Evolutionary conservation across 257 asterid genomes (phyloP).

Genomic region (Nicotiana attenuata): DNA sequence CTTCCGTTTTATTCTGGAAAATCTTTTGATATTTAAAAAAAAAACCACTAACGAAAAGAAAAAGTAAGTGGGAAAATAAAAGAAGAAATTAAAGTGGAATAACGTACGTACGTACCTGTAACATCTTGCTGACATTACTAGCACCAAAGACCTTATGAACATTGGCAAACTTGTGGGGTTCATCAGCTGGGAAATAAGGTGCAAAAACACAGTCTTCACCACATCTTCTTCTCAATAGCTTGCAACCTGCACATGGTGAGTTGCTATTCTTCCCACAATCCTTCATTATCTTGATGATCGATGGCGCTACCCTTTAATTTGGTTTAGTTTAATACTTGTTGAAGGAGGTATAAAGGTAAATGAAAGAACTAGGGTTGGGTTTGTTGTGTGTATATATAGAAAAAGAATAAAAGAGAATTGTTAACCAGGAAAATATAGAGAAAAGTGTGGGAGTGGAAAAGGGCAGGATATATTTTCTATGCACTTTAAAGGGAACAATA

Average conservation of each 20-base stretch:
- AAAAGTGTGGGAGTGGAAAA: not conserved
- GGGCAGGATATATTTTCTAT: not conserved
- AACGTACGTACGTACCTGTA: not conserved
- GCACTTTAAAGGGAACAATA: not conserved
- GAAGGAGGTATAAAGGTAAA: not conserved
- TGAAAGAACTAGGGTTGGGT: not conserved
- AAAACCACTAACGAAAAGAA: too few relatives aligned
- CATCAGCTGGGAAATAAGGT: slow-evolving; percentile 9
- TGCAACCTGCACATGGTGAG: slow-evolving; percentile 13
- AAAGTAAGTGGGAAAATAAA: not conserved
- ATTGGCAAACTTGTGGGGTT: slow-evolving; percentile 11
- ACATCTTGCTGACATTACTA: slow-evolving; percentile 8
- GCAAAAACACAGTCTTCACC: not conserved
- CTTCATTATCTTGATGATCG: not conserved
- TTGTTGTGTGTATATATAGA: not conserved
- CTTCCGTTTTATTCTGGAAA: not conserved
- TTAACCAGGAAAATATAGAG: not conserved
- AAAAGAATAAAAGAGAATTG: not conserved
- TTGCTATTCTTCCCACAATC: slow-evolving; percentile 7
- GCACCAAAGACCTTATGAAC: slow-evolving; percentile 14
- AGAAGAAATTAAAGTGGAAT: not conserved
- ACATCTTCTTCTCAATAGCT: slow-evolving; percentile 12
- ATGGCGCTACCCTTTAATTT: too few relatives aligned
- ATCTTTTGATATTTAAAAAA: too few relatives aligned
- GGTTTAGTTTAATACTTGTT: not conserved